Evolutionary conservation across 208 protist species (phyloP), one percentile per base, ranked within the genome.

Genomic region (Crithidia mellificae): DNA sequence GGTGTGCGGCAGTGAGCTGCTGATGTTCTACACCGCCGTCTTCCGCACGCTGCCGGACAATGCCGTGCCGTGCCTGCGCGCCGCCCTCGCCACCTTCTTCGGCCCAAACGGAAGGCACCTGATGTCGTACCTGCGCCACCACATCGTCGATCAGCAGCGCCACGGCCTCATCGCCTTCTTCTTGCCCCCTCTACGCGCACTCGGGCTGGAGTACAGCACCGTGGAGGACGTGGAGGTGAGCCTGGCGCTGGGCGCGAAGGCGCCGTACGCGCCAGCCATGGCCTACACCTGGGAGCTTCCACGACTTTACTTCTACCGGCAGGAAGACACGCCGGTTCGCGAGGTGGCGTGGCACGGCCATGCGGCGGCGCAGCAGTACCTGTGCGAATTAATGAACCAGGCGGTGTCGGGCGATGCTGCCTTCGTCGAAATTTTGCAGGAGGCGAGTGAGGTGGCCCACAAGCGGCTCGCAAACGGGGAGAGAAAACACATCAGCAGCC

Each of bases 171-270:
- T 69, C 25, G 80, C 83, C 24, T 88, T 93, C 59, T 87, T 90
- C 43, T 64, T 89, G 5, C 87, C 87, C 0, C 75, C 78, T 17
- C 64, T 93, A 22, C 84, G 87, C 8, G 87, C 87, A n/a, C 83
- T 90, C 49, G 87, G 81, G 1, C 68, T 93, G 4, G 87, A 93
- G 68, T 71, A 80, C 49, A 63, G 72, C 52, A 84, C 73, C n/a
- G 67, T 62, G 9, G 68, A 67, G 14, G 68, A 80, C 24, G 62
- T 67, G 27, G 27, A 68, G 15, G 51, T 68, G 38, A 65, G 74
- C 43, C 52, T 87, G 17, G 72, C 73, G n/a, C 54, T 83, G 53
- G 61, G 75, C 41, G 46, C 54, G 6, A 49, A 54, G n/a, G 38
- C 58, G 38, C 69, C 82, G 24, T 50, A 49, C 41, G 66, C 72